Evolutionary conservation across 306 rosid genomes (phyloP), one percentile per base, ranked within the genome.

Genomic region (Ammopiptanthus mongolicus): DNA sequence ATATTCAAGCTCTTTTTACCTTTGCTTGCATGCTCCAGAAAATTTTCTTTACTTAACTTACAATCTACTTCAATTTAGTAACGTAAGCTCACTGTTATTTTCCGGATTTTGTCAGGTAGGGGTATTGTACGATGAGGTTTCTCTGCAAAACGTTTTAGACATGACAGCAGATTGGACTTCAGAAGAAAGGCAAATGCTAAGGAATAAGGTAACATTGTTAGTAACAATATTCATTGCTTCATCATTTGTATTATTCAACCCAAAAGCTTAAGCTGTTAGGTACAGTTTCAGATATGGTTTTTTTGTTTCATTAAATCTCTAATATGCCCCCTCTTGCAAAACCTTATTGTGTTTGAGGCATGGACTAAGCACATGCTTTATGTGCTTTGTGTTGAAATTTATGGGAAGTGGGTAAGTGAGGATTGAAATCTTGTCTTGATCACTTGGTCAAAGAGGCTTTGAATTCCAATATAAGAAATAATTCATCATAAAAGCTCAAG

Each of bases 111-210:
- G 70, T 70, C 93, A 96, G 98, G 99, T 96, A 34, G 99, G 98
- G 80, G 41, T 96, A 67, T 69, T 92, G 79, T 96, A 96, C 37
- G 98, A 96, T 53, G 98, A 92, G 69, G 84, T 78, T 78, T 90
- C 97, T 76, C 82, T 96, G 23, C 98, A 96, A 81, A 88, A 80
- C 25, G 73, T 88, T 75, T 82, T 96, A 61, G 97, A 96, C 83
- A 73, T 96, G 82, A 90, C 91, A 44, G 93, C 96, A 63, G 98
- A 96, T 78, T 96, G 99, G 98, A 92, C 96, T 48, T 55, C 79
- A 2, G 94, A 88, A 81, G 98, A 96, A 87, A 90, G 99, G 55
- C 86, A 85, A 81, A 92, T 90, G 96, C 78, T 96, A 67, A 86
- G 99, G 87, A 87, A 89, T 84, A 88, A 92, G 99, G 99, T 96